phyloP scores from a whole-genome alignment of 805 yeast genomes.

The Barnettozyma botsteinii region DNA sequence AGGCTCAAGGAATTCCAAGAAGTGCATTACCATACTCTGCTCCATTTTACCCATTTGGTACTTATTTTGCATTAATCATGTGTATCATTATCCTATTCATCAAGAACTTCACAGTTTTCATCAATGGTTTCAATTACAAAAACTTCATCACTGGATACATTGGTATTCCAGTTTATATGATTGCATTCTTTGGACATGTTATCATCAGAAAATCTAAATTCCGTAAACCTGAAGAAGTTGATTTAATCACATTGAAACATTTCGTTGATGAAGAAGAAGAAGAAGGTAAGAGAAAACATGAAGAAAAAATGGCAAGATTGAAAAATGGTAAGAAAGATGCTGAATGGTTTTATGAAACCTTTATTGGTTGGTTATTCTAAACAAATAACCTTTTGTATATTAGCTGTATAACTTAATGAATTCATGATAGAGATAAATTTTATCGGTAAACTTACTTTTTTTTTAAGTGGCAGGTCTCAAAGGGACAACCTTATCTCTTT shows the following conservation, averaged over 20 bases:
- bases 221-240: conserved; percentile 50
- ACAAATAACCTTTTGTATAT: not conserved
- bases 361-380: conserved; percentile 29
- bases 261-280: conserved; percentile 30
- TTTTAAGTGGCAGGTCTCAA: no score
- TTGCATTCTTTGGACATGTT: conserved; percentile 69
- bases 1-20: conserved; percentile 61
- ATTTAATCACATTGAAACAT: conserved; percentile 45
- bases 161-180: conserved; percentile 62
- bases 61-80: conserved; percentile 50
- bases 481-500: no score
- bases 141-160: conserved; percentile 75
- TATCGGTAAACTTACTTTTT: not conserved
- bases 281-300: conserved; percentile 20
- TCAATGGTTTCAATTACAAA: conserved; percentile 58
- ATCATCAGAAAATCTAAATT: conserved; percentile 42
- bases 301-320: conserved; percentile 21
- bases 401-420: not conserved
- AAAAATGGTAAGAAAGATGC: conserved; percentile 26
- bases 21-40: conserved; percentile 51
- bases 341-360: conserved; percentile 40
- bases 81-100: conserved; percentile 53
- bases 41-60: conserved; percentile 68
- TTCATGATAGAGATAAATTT: no score
- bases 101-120: conserved; percentile 70